Evolutionary conservation across 2,329 filamentous ascomycete species (phyloP).

Genomic region (Calonectria fujianensis): DNA sequence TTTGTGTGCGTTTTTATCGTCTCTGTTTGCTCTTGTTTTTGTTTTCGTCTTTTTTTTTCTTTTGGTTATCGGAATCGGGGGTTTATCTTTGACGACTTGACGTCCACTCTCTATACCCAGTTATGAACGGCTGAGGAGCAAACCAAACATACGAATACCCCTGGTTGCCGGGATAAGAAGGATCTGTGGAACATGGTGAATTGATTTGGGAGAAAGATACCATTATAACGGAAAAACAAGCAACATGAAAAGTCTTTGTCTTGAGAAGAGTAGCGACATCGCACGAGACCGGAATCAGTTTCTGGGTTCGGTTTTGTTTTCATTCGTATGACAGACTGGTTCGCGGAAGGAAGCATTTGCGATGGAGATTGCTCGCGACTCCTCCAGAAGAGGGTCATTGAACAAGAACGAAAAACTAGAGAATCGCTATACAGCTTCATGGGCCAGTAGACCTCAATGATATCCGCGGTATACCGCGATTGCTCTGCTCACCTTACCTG

Average conservation of each 20-base stretch:
- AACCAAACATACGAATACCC: constrained; percentile 60
- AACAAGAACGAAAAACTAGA: constrained; percentile 48
- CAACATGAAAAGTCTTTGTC: constrained; percentile 48
- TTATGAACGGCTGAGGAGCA: constrained; percentile 56
- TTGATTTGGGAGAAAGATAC: constrained; percentile 55
- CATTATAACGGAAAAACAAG: constrained; percentile 49
- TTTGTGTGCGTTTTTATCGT: constrained; percentile 48
- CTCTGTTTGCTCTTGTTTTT: constrained; percentile 46
- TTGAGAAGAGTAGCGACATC: constrained; percentile 41
- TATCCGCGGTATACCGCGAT: constrained; percentile 49
- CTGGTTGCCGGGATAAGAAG: constrained; percentile 52
- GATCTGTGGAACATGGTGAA: constrained; percentile 52
- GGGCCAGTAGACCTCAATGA: constrained; percentile 54
- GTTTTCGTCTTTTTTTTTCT: constrained; percentile 43
- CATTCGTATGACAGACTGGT: constrained; percentile 39
- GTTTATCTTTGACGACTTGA: constrained; percentile 60
- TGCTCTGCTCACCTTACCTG: constrained; percentile 44
- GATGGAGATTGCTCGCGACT: constrained; percentile 45
- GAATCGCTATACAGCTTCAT: constrained; percentile 47
- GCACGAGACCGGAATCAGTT: constrained; percentile 49
- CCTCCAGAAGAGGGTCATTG: constrained; percentile 17
- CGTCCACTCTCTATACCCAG: constrained; percentile 61
- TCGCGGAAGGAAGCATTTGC: constrained; percentile 37
- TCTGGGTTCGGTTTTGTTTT: constrained; percentile 47
- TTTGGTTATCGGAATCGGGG: constrained; percentile 54